Percentiles rank a stretch among this genome's conserved stretches.
Conservation (phyloP, 257 asterid species). For the Gentiana straminea region DNA sequence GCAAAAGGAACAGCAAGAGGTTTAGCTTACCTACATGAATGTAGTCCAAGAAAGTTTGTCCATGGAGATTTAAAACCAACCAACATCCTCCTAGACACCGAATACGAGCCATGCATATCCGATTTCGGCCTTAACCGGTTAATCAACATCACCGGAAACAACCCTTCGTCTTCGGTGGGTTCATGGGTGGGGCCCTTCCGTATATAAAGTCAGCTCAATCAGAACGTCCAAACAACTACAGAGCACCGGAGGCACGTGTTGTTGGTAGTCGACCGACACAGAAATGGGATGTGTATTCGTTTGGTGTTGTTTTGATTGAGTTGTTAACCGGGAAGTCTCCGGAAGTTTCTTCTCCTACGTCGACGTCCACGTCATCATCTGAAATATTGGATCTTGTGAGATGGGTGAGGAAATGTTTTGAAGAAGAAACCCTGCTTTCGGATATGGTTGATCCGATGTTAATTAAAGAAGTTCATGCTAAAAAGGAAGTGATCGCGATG, state of each 20-base stretch:
- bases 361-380: constrained; percentile 43
- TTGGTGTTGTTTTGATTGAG: constrained; percentile 80
- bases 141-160: constrained; percentile 81
- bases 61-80: constrained; percentile 85
- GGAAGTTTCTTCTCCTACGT: constrained; percentile 52
- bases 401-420: constrained; percentile 92
- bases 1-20: constrained; percentile 75
- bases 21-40: constrained; percentile 86
- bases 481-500: constrained; percentile 66
- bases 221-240: constrained; percentile 50
- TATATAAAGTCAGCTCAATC: constrained; percentile 49
- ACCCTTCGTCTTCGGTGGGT: constrained; percentile 84
- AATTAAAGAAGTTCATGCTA: constrained; percentile 60
- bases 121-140: constrained; percentile 89
- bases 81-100: constrained; percentile 79
- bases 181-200: constrained; percentile 80
- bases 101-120: constrained; percentile 57
- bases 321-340: constrained; percentile 78
- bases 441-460: constrained; percentile 77
- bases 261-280: constrained; percentile 62
- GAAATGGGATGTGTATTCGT: constrained; percentile 92
- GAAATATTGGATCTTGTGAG: constrained; percentile 64
- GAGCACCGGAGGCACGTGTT: constrained; percentile 74
- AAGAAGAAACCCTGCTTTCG: constrained; percentile 56
- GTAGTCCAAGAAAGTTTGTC: constrained; percentile 86